Conservation (phyloP, 2,329 filamentous ascomycete species). For the Pseudomassariella vexata region DNA sequence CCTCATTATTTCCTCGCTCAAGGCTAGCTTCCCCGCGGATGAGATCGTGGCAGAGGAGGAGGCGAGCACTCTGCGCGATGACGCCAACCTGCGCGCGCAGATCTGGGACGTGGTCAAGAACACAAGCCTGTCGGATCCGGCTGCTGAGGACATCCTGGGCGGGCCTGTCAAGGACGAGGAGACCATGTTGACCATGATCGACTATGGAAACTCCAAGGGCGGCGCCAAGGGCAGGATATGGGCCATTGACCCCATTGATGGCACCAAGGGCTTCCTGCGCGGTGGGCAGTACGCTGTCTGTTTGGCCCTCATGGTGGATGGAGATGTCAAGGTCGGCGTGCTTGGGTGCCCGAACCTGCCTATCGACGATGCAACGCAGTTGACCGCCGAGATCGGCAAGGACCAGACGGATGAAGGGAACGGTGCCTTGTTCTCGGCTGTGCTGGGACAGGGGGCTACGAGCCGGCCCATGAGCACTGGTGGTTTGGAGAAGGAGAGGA, state of each 20-base stretch:
- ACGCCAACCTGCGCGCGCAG: conserved; percentile 62
- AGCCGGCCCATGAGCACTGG: conserved; percentile 64
- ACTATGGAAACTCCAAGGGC: conserved; percentile 63
- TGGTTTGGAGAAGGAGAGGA: conserved; percentile 45
- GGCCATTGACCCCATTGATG: conserved; percentile 96
- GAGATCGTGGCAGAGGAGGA: conserved; percentile 96
- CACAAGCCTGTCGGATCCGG: conserved; percentile 61
- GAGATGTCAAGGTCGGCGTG: conserved; percentile 88
- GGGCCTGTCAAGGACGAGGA: conserved; percentile 62
- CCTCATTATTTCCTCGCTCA: conserved; percentile 86
- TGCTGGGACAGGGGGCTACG: conserved; percentile 73
- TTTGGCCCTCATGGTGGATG: conserved; percentile 85
- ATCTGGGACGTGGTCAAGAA: conserved; percentile 81
- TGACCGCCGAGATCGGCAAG: conserved; percentile 67
- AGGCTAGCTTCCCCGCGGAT: conserved; percentile 83
- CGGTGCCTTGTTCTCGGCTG: conserved; percentile 84
- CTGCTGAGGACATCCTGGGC: conserved; percentile 63
- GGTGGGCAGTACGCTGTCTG: conserved; percentile 97
- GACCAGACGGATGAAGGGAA: conserved; percentile 71
- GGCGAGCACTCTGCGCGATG: conserved; percentile 68
- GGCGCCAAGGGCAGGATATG: conserved; percentile 76
- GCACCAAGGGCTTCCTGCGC: conserved; percentile 93
- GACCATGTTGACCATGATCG: conserved; percentile 61
- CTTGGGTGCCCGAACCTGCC: conserved; percentile 94
- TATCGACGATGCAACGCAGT: conserved; percentile 67